These are phyloP conservation scores for Suhomyces sp. DNA, from an alignment of 805 yeast genomes.

Conservation along the genomic window DNA sequence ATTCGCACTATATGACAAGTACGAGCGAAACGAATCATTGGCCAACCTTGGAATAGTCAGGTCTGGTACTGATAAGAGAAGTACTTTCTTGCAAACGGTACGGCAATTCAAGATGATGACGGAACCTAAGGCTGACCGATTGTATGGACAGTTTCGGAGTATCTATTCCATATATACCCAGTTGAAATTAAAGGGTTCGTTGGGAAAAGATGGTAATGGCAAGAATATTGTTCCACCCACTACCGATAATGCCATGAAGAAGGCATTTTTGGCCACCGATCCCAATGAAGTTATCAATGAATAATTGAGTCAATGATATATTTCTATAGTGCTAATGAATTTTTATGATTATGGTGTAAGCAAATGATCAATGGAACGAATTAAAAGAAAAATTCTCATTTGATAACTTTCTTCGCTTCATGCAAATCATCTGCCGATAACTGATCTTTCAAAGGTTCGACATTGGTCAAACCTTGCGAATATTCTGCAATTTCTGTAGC, in stretches of 20 bases:
- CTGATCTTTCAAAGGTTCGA: constrained; percentile 46
- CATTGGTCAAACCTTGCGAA: constrained; percentile 31
- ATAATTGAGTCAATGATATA: background rate
- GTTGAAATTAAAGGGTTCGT: constrained; percentile 25
- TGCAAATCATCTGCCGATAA: constrained; percentile 56
- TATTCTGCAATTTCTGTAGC: constrained; percentile 42
- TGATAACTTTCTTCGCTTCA: constrained; percentile 49
- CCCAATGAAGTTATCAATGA: constrained; percentile 43
- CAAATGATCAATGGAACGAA: no score
- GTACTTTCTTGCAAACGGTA: constrained; percentile 49
- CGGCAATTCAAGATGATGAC: constrained; percentile 62
- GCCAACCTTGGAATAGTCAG: constrained; percentile 55
- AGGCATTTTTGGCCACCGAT: constrained; percentile 49
- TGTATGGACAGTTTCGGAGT: constrained; percentile 41
- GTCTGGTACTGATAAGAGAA: constrained; percentile 50
- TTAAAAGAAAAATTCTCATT: no score
- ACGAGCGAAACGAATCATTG: constrained; percentile 52
- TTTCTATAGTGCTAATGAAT: constrained; percentile 1
- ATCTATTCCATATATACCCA: constrained; percentile 32
- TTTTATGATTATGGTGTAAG: no score
- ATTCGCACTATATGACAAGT: constrained; percentile 52
- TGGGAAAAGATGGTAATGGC: constrained; percentile 44
- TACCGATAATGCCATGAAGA: constrained; percentile 48
- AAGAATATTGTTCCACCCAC: constrained; percentile 49
- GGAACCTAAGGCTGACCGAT: constrained; percentile 45